Base-by-base conservation (phyloP, 805 yeast species). In the Kuraishia piskuri region DNA sequence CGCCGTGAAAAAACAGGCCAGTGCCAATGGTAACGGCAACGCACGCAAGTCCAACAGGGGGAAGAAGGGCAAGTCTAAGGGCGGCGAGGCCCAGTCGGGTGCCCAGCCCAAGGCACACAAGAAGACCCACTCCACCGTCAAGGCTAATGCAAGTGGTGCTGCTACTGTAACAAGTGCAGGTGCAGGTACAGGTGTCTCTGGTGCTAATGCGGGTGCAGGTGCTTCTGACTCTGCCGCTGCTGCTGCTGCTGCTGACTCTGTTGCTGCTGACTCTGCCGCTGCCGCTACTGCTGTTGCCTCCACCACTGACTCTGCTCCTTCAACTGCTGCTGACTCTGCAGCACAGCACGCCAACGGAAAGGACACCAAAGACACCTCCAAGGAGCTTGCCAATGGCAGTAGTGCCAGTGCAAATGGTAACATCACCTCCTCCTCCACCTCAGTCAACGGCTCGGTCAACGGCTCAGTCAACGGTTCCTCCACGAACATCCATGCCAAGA, bases 1-100 rank as follows among this genome's bases (percentile, higher is more conserved):
- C 21, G 65, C 63, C 52, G 64, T 69, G 14, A 19, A 51, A n/a
- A 48, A 37, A n/a, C 14, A 44, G 21, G 19, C 37, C n/a, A 19
- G 22, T 19, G 22, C 48, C 23, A 44, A 44, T 22, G 22, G 19
- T 19, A 40, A 23, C 40, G 40, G 31, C 49, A 40, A 50, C 22
- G 31, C 22, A 20, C 48, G 44, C 22, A 55, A 49, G 23, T 23
- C 45, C 17, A 50, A 37, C 19, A 46, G 48, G 23, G 47, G 50
- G 12, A 52, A 46, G 21, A 31, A 31, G 40, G 40, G 40, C 31
- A 49, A 45, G 36, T 14, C 46, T 17, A 49, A 53, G 24, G 58
- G 57, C 25, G 53, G 54, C 24, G 57, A 25, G 7, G 31, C 31
- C 10, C 31, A 25, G 31, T 25, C 31, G 9, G 10, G 31, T 25